A percentile compares a stretch with the other conserved stretches of the same genome.
These are phyloP conservation scores for Penicillium sp. DNA, from an alignment of 2,329 filamentous ascomycete genomes.

Conservation along the genomic window DNA sequence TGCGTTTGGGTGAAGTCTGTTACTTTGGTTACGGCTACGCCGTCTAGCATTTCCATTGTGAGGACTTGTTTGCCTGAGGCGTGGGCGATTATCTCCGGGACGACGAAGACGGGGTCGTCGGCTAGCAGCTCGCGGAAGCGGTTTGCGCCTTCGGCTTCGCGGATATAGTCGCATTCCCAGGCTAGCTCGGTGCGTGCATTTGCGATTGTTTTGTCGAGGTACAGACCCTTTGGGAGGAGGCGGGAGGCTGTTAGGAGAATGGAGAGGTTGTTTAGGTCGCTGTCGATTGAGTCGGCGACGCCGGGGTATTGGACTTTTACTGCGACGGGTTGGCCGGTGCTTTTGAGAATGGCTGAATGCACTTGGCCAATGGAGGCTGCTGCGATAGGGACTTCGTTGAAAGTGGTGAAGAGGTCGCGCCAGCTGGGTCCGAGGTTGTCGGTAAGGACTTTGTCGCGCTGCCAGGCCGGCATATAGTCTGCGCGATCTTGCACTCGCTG, in stretches of 20 bases:
- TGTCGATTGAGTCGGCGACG: constrained; percentile 90
- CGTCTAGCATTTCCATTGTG: constrained; percentile 86
- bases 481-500: constrained; percentile 92
- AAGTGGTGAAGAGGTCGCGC: constrained; percentile 71
- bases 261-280: constrained; percentile 85
- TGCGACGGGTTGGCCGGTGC: constrained; percentile 66
- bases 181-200: constrained; percentile 85
- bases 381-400: constrained; percentile 85
- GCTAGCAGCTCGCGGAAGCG: constrained; percentile 69
- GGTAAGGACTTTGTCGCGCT: constrained; percentile 73
- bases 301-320: constrained; percentile 98
- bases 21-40: constrained; percentile 74
- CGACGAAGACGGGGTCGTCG: constrained; percentile 68
- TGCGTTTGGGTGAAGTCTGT: constrained; percentile 68
- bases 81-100: constrained; percentile 68
- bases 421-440: constrained; percentile 74
- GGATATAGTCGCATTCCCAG: constrained; percentile 93
- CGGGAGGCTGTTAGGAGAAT: constrained; percentile 83
- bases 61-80: constrained; percentile 79
- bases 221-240: constrained; percentile 81
- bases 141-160: constrained; percentile 71
- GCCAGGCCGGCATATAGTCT: constrained; percentile 94
- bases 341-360: constrained; percentile 70
- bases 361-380: constrained; percentile 97
- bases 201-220: constrained; percentile 92